Base-by-base conservation (phyloP, 1,284 basidiomycete species). In the Sparassis latifolia region DNA sequence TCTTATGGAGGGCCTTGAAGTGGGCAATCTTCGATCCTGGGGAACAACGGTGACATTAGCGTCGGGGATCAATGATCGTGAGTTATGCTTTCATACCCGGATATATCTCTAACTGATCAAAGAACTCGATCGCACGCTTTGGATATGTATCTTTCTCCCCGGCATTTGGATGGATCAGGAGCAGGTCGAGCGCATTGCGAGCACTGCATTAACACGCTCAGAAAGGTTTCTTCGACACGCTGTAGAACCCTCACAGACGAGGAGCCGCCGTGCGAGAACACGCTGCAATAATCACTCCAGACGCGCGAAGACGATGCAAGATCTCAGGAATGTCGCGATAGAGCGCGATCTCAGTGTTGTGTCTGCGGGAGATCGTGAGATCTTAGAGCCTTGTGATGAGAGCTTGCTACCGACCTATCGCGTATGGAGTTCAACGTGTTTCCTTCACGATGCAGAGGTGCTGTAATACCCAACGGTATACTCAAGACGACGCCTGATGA, bases 51-150 rank as follows among this genome's bases (percentile, higher is more conserved):
- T 44, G 44, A 38, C 41, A 47, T 39, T 39, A 27, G 29, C 30
- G 30, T 33, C 5, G 4, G 31, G 7, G 5, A 35, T 10, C n/a
- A 45, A 27, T 29, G 10, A 39, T 20, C 29, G 6, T 31, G 37
- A 28, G 6, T 28, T 32, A 10, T 28, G n/a, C 37, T 12, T 42
- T 58, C 57, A 33, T 55, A 80, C 86, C 86, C 6, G 90, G 89
- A 60, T 92, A 94, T 65, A 95, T 92, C 63, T 94, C 89, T 52
- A 84, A 67, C 55, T 89, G 79, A 61, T 91, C 80, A 62, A 96
- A 92, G 58, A 86, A 87, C 10, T 77, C 69, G 50, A 82, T 75
- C 0, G 89, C 86, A 33, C 70, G 66, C 7, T 74, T 69, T 6
- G 73, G 66, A n/a, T 64, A 58, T 29, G 62, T 65, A n/a, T 69